These are phyloP conservation scores for Vanderwaltozyma tropicalis DNA, from an alignment of 805 yeast species.

Conservation along the genomic window DNA sequence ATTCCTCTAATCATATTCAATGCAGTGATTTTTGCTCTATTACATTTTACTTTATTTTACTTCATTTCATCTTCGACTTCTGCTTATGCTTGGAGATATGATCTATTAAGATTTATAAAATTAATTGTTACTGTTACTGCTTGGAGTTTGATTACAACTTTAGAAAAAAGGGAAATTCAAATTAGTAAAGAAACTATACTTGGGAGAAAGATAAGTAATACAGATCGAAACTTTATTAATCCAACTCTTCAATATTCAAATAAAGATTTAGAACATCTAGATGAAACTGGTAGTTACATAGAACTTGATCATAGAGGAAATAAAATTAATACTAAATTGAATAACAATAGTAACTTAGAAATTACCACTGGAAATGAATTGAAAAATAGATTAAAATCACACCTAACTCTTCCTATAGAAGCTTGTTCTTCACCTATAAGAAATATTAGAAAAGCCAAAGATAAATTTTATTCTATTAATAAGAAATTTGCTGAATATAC, in stretches of 20 bases:
- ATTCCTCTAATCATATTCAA: conserved; percentile 21
- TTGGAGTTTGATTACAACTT: conserved; percentile 26
- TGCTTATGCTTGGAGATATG: conserved; percentile 16
- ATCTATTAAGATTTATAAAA: conserved; percentile 14
- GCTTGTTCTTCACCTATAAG: too few species aligned
- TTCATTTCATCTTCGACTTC: conserved; percentile 4
- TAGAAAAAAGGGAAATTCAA: conserved; percentile 20
- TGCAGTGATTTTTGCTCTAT: conserved; percentile 8
- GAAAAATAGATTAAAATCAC: too few species aligned
- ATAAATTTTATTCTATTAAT: too few species aligned
- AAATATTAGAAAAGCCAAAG: too few species aligned
- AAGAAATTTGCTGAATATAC: too few species aligned
- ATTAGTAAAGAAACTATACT: conserved; percentile 21
- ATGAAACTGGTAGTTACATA: not conserved
- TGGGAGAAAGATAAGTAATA: conserved; percentile 25
- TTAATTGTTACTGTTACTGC: conserved; percentile 23
- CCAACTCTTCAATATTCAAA: conserved; percentile 13
- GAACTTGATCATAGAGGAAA: not conserved
- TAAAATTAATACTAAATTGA: too few species aligned
- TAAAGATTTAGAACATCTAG: not conserved
- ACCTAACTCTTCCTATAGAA: too few species aligned
- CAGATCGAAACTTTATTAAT: conserved; percentile 21
- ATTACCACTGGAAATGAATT: too few species aligned
- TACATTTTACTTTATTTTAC: conserved; percentile 12
- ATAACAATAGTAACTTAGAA: too few species aligned